Conservation (phyloP, 2,329 filamentous ascomycete species). For the Talaromyces sp. region DNA sequence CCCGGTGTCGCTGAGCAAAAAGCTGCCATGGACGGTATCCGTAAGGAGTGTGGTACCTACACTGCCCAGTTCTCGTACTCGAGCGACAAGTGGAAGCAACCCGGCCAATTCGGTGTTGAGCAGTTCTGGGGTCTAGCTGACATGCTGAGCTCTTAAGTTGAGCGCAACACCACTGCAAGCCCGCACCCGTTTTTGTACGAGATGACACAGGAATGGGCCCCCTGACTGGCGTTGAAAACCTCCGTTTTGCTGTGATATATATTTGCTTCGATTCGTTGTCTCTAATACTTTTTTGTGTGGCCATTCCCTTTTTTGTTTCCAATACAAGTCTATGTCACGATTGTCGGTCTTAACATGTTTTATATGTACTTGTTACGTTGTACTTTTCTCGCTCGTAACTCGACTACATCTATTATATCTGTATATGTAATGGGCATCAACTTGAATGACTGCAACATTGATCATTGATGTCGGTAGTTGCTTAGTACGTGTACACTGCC, state of each 20-base stretch:
- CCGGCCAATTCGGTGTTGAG: slow-evolving; percentile 68
- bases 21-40: slow-evolving; percentile 66
- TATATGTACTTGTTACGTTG: not conserved
- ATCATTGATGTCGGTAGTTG: too few relatives aligned
- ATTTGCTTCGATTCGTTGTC: not conserved
- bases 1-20: slow-evolving; percentile 64
- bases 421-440: too few relatives aligned
- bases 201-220: not conserved
- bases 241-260: not conserved
- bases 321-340: not conserved
- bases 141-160: not conserved
- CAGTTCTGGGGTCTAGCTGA: slow-evolving; percentile 61
- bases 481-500: too few relatives aligned
- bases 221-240: not conserved
- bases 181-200: not conserved
- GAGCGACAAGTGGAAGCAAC: slow-evolving; percentile 76
- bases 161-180: not conserved
- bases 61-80: slow-evolving; percentile 76
- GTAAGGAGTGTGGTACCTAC: slow-evolving; percentile 58
- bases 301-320: not conserved
- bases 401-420: too few relatives aligned
- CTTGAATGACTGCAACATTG: too few relatives aligned
- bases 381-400: too few relatives aligned
- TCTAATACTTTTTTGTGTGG: not conserved
- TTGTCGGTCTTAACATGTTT: not conserved